A percentile compares a stretch with the other conserved stretches of the same genome.
Conservation (phyloP, 768 basidiomycete species). For the Trametes gibbosa region DNA sequence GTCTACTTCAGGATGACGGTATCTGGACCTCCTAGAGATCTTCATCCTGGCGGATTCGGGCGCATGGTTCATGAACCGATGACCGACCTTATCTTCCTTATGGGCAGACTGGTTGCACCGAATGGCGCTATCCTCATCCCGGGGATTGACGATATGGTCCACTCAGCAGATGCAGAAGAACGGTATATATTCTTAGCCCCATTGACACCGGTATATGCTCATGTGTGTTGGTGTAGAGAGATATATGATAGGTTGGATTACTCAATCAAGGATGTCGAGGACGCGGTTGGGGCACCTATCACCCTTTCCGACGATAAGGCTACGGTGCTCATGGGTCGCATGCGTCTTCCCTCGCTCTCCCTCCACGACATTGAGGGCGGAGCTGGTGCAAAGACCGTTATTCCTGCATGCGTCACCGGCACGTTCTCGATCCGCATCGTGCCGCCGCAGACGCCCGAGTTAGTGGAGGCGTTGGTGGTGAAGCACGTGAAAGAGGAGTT, state of each 20-base stretch:
- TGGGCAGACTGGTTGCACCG: constrained; percentile 81
- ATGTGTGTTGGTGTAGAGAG: constrained; percentile 40
- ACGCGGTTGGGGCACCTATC: constrained; percentile 71
- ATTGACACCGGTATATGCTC: not conserved
- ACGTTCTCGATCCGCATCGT: constrained; percentile 96
- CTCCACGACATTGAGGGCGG: constrained; percentile 94
- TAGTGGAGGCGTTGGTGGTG: constrained; percentile 66
- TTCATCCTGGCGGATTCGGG: constrained; percentile 90
- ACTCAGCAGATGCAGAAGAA: constrained; percentile 70
- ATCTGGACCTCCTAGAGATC: constrained; percentile 79
- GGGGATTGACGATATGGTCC: constrained; percentile 84
- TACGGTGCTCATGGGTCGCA: constrained; percentile 84
- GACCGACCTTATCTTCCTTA: constrained; percentile 84
- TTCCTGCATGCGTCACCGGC: constrained; percentile 83
- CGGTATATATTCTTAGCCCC: constrained; percentile 34
- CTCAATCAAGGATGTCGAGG: constrained; percentile 66
- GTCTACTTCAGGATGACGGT: constrained; percentile 83
- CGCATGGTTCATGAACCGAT: constrained; percentile 86
- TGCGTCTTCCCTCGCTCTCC: constrained; percentile 86
- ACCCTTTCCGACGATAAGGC: constrained; percentile 78
- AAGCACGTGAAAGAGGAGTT: constrained; percentile 77
- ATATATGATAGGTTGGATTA: constrained; percentile 80
- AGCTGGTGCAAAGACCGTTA: constrained; percentile 86
- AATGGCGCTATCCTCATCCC: constrained; percentile 85
- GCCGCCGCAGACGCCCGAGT: constrained; percentile 79